Evolutionary conservation across 257 asterid genomes (phyloP), one percentile per base, ranked within the genome.

Genomic region (Nicotiana noctiflora): DNA sequence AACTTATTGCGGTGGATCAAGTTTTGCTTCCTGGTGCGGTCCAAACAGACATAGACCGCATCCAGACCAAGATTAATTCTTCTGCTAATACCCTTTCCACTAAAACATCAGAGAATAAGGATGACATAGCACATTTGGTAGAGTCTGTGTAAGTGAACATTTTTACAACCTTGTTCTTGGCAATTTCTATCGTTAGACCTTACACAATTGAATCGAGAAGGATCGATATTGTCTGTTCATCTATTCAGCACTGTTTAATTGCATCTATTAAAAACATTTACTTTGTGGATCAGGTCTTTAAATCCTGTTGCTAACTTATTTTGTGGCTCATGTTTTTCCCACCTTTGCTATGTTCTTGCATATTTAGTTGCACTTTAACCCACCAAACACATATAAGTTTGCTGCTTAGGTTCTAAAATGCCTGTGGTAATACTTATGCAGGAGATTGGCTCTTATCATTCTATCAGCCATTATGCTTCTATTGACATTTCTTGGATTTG

Each of bases 381-480:
- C 79, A 74, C 79, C 17, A 25, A 49, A 74, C 15, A 14, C 40
- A 74, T 49, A 25, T 74, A 19, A 15, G 25, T 49, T 4, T 15
- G 17, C 61, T 74, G 62, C 52, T 74, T 49, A 8, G 34, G 23
- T 49, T 64, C 61, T 70, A 75, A 44, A 72, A 4, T 78, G 67
- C 53, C 25, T 34, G 27, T 60, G 11, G 37, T 68, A 53, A 44
- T 82, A 7, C 61, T 83, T 79, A 80, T 92, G 90, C 94, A 94
- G 98, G 97, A 87, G 97, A 86, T 80, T 92, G 90, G 94, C 96
- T 76, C 97, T 95, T 60, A 95, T 95, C 82, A 13, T 95, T 61
- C 93, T 93, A 60, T 91, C 99, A 17, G 98, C 98, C 1, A 90
- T 90, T 59, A 93, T 95, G 98, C 97, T 95, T 81, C 84, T 92